Evolutionary conservation across 2,329 filamentous ascomycete species (phyloP).

Genomic region (Ophidiomyces ophidiicola): DNA sequence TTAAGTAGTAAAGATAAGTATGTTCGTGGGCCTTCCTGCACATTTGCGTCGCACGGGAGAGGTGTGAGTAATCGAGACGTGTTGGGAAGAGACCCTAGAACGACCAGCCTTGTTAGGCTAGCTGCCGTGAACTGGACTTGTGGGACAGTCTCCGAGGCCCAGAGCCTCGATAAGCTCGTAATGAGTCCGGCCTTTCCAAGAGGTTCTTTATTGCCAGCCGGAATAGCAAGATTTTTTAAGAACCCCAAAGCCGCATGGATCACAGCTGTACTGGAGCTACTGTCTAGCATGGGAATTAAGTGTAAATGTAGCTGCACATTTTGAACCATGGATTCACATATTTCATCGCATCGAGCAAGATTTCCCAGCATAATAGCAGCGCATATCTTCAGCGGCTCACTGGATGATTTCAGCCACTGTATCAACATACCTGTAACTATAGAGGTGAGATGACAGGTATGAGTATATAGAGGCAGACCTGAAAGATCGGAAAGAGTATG

Average conservation of each 20-base stretch:
- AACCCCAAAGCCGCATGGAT: constrained; percentile 37
- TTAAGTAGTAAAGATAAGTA: constrained; percentile 34
- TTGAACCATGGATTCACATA: constrained; percentile 32
- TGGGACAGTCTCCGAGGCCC: constrained; percentile 32
- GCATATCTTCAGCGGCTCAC: constrained; percentile 36
- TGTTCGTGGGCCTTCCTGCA: constrained; percentile 22
- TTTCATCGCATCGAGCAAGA: constrained; percentile 33
- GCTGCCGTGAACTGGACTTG: constrained; percentile 35
- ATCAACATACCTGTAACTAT: constrained; percentile 27
- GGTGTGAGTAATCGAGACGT: constrained; percentile 27
- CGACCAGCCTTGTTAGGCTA: constrained; percentile 31
- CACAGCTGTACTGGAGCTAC: constrained; percentile 28
- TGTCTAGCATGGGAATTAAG: constrained; percentile 31
- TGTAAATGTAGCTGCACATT: constrained; percentile 30
- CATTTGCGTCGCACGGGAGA: constrained; percentile 22
- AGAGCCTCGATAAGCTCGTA: constrained; percentile 28
- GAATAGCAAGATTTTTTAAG: constrained; percentile 38
- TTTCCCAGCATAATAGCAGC: constrained; percentile 39
- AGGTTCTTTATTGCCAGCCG: constrained; percentile 29
- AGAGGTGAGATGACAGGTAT: constrained; percentile 30
- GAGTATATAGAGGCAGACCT: constrained; percentile 26
- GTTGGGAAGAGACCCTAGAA: constrained; percentile 29
- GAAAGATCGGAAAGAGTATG: constrained; percentile 33
- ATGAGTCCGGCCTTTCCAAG: constrained; percentile 32
- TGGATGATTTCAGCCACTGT: constrained; percentile 28